Evolutionary conservation across 2,329 filamentous ascomycete genomes (phyloP).

Genomic region (Talaromyces atroroseus): DNA sequence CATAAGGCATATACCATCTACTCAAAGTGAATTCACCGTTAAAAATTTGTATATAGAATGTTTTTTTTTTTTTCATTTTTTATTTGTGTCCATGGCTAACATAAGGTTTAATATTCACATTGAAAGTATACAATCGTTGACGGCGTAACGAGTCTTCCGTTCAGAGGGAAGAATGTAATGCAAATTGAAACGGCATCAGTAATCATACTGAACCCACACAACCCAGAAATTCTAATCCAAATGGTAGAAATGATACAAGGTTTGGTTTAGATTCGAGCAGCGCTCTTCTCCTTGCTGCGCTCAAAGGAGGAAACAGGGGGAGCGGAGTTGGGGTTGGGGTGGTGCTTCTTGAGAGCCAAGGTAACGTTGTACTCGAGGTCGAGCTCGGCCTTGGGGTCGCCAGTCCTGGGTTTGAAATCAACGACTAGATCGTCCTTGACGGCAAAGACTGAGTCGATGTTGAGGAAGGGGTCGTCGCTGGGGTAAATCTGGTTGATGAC

Average conservation of each 20-base stretch:
- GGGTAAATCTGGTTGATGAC: conserved; percentile 57
- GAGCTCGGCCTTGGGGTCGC: conserved; percentile 50
- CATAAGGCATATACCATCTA: too few species aligned
- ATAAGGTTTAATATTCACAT: too few species aligned
- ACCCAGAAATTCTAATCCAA: too few species aligned
- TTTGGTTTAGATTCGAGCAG: background rate
- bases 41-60: too few species aligned
- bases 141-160: too few species aligned
- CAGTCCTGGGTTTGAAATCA: conserved; percentile 50
- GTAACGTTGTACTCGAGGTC: conserved; percentile 58
- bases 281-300: conserved; percentile 18
- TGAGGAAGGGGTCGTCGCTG: conserved; percentile 53
- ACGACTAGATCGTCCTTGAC: conserved; percentile 58
- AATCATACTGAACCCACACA: background rate
- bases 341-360: conserved; percentile 22
- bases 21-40: too few species aligned
- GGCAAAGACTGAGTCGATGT: conserved; percentile 56
- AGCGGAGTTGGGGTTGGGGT: conserved; percentile 35
- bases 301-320: conserved; percentile 35
- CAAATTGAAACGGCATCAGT: background rate
- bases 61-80: too few species aligned
- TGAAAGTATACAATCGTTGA: too few species aligned
- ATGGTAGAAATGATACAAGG: background rate
- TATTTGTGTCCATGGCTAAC: too few species aligned
- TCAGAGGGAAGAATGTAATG: too few species aligned